Evolutionary conservation across 2,329 filamentous ascomycete genomes (phyloP).

Genomic region (Graphilbum fragrans): DNA sequence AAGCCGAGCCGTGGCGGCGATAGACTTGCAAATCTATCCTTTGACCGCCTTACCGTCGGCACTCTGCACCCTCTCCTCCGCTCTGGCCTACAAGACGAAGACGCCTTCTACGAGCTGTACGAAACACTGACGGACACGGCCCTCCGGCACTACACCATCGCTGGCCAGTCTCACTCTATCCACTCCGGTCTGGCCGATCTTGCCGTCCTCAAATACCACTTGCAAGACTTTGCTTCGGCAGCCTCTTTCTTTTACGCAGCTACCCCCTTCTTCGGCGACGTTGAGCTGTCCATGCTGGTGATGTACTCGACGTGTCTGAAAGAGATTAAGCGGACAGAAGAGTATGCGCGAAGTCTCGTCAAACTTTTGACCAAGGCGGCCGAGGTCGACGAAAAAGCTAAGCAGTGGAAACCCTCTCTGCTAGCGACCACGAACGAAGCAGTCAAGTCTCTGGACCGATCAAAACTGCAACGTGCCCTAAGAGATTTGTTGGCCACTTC

Average conservation of each 20-base stretch:
- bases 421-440: no score
- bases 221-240: constrained; percentile 61
- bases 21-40: no score
- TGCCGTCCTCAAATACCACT: constrained; percentile 68
- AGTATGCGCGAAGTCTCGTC: constrained; percentile 66
- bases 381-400: constrained; percentile 30
- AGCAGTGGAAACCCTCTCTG: neutral
- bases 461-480: constrained; percentile 34
- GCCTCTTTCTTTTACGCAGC: constrained; percentile 68
- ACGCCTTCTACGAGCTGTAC: constrained; percentile 55
- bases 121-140: constrained; percentile 75
- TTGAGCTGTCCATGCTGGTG: constrained; percentile 74
- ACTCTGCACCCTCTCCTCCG: no score
- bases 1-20: no score
- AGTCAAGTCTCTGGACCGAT: constrained; percentile 15
- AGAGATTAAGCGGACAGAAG: constrained; percentile 61
- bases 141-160: constrained; percentile 69
- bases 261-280: constrained; percentile 65
- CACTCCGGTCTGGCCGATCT: constrained; percentile 74
- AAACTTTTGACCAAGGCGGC: constrained; percentile 61
- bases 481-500: constrained; percentile 33
- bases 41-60: no score
- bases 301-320: constrained; percentile 79
- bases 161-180: constrained; percentile 65
- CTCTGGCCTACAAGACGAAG: constrained; percentile 43